Conservation (phyloP, 2,329 filamentous ascomycete genomes). For the Ceratocystiopsis brevicomis region DNA sequence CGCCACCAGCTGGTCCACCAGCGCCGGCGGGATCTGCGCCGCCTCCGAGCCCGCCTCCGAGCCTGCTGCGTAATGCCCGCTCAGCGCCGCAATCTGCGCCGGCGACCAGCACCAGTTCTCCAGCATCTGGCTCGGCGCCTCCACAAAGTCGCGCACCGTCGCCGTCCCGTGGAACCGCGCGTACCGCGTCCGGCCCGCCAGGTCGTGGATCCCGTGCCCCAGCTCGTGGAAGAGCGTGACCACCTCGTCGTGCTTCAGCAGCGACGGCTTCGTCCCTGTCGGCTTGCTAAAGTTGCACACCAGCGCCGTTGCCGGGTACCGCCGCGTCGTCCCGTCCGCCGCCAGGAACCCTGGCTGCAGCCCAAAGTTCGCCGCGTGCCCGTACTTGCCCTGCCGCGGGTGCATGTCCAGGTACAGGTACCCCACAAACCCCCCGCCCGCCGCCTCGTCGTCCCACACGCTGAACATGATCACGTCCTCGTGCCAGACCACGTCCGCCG, state of each 20-base stretch:
- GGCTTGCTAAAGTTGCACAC: constrained; percentile 80
- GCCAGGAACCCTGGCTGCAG: constrained; percentile 52
- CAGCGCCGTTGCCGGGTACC: constrained; percentile 60
- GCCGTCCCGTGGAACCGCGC: constrained; percentile 49
- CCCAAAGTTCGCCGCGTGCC: constrained; percentile 72
- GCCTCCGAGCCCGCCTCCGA: no score
- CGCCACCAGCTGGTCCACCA: constrained; percentile 54
- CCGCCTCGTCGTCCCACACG: constrained; percentile 59
- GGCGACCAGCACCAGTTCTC: constrained; percentile 62
- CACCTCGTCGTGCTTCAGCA: constrained; percentile 69
- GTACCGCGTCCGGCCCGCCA: constrained; percentile 43
- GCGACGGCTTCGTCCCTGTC: constrained; percentile 52
- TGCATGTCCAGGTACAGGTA: constrained; percentile 72
- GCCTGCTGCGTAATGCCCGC: constrained; percentile 52
- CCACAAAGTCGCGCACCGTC: constrained; percentile 50
- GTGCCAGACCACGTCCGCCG: constrained; percentile 61
- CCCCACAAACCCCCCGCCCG: constrained; percentile 55
- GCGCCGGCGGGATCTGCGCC: constrained; percentile 52
- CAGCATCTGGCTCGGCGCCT: constrained; percentile 54
- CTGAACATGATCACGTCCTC: constrained; percentile 67
- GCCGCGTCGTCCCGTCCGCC: constrained; percentile 47
- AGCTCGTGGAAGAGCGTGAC: constrained; percentile 68
- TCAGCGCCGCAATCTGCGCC: constrained; percentile 44
- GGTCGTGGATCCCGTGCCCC: constrained; percentile 51
- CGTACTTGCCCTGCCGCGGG: constrained; percentile 65